Evolutionary conservation across 768 basidiomycete genomes (phyloP), one percentile per base, ranked within the genome.

Genomic region (Ramaria rubella): DNA sequence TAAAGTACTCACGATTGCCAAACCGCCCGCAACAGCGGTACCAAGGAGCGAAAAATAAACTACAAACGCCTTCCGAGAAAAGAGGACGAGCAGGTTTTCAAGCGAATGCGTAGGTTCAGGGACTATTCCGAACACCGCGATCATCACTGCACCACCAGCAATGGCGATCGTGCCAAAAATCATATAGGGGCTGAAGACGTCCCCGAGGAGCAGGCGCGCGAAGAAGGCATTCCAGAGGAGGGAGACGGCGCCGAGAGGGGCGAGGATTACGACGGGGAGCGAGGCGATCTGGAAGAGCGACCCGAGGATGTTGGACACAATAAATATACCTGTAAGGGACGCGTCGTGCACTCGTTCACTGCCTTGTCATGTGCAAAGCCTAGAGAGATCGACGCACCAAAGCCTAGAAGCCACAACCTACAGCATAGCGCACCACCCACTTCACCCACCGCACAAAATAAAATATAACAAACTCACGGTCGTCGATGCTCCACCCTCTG

Each of bases 161-260:
- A 97, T 93, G 66, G 94, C 75, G 42, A 88, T 70, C 2, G 93
- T 95, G 50, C 90, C 93, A n/a, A 90, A 70, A 44, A 90, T 73
- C 81, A 93, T 88, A 76, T 84, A 88, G 1, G 79, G 79, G 4
- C 90, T 90, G 71, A 94, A 92, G 21, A 82, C 77, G 66, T 96
- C 92, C 11, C 89, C 90, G 12, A 95, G 79, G 38, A 95, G 77
- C 38, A 94, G 64, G 29, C 83, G 79, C 15, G 93, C 92, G 65
- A 95, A 94, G 64, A 95, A 81, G 4, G 93, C 93, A 68, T 97
- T 97, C 89, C 89, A 95, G 27, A 97, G 80, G 27, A 97, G 80
- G 2, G 89, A 92, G 29, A 94, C 88, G 0, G 93, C 94, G 11
- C 94, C 94, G 4, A 97, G 78, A 0, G 94, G 94, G 0, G 93